Evolutionary conservation across 2,329 filamentous ascomycete genomes (phyloP), one percentile per base, ranked within the genome.

Genomic region (Aureobasidium lini): DNA sequence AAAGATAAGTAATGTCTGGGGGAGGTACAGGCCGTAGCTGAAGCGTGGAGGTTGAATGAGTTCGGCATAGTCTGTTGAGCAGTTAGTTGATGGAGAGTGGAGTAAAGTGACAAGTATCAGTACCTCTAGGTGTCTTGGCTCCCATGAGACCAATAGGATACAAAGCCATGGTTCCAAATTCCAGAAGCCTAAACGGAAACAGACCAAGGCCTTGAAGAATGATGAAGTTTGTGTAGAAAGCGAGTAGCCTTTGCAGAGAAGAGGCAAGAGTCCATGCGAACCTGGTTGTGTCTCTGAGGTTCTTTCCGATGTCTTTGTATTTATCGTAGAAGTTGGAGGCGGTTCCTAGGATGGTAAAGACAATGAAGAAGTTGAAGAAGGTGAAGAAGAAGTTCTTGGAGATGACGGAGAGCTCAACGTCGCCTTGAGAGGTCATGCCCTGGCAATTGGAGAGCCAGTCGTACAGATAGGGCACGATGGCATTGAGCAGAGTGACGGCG

Each of bases 351-450:
- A 94, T 82, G 1, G 93, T 95, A 71, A 97, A 96, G 46, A 97
- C 84, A 53, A 97, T 83, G 75, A 99, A 99, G 60, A 97, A 90
- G 75, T 99, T 99, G 83, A 99, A 97, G 74, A 99, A 99, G 9
- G 89, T 92, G 71, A 99, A 99, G 80, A 97, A 96, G 76, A 97
- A 99, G 73, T 97, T 99, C 77, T 99, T 99, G 57, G 90, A 96
- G 64, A 99, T 93, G 46, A 95, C 81, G 0, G 94, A 97, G 6
- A 99, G 80, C 72, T 97, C 94, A 23, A 99, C 86, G 63, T 99
- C 94, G 46, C 90, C 90, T 66, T 91, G 89, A 0, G 94, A 97
- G 54, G 96, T 90, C 86, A 95, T 95, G 50, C 94, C 94, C 76
- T 99, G 94, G 56, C 84, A 82, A 70, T 92, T 92, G 2, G 93